Conservation (phyloP, 805 yeast species). For the Nakazawaea ambrosiae region DNA sequence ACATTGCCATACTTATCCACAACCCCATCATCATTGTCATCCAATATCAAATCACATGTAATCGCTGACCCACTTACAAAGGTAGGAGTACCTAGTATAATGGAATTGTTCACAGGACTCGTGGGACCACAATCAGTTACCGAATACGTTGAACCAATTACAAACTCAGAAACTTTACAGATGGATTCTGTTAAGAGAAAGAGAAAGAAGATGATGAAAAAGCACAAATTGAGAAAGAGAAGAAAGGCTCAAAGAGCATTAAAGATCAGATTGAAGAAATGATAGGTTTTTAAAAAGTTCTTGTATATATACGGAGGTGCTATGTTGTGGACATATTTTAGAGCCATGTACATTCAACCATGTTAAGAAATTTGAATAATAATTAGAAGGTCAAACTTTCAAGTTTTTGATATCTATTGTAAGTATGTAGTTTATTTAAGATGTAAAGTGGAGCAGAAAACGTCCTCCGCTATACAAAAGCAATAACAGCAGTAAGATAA, state of each 20-base stretch:
- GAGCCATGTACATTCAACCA: background rate
- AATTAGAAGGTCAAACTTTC: background rate
- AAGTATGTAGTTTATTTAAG: constrained; percentile 1
- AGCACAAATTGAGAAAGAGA: constrained; percentile 95
- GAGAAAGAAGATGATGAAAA: constrained; percentile 93
- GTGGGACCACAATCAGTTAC: background rate
- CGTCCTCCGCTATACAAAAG: constrained; percentile 29
- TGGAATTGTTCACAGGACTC: background rate
- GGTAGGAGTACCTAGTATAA: background rate
- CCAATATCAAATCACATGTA: too few species aligned
- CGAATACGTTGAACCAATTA: too few species aligned
- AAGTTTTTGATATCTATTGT: background rate
- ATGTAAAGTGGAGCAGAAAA: constrained; percentile 15
- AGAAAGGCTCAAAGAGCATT: constrained; percentile 86
- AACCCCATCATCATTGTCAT: too few species aligned
- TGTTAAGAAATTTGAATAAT: background rate
- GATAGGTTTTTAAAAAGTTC: too few species aligned
- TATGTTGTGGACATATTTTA: background rate
- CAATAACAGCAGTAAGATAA: constrained; percentile 26
- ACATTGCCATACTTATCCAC: too few species aligned
- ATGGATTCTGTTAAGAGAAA: constrained; percentile 73
- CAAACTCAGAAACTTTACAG: constrained; percentile 21
- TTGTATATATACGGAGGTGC: background rate
- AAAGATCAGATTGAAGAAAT: constrained; percentile 57
- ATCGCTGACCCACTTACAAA: too few species aligned